A percentile compares a stretch with the other conserved stretches of the same genome.
Evolutionary conservation across 192 early-diverging fungal genomes (phyloP).

Genomic region (Coemansia sp.): DNA sequence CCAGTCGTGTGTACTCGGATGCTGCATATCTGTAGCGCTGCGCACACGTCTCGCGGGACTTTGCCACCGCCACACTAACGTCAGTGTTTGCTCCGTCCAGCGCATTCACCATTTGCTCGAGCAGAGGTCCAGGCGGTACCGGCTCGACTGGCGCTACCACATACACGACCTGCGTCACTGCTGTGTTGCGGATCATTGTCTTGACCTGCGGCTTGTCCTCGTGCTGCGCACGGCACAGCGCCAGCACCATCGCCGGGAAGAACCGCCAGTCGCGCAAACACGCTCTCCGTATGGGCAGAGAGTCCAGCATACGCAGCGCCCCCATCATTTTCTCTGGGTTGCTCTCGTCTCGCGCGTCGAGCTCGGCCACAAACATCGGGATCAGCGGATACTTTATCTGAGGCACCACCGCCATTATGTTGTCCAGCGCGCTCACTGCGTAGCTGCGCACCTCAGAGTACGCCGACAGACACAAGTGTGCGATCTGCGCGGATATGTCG

Average conservation of each 20-base stretch:
- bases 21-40: conserved; percentile 17
- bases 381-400: conserved; percentile 41
- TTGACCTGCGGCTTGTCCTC: conserved; percentile 55
- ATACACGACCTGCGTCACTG: conserved; percentile 32
- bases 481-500: conserved; percentile 23
- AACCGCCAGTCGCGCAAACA: conserved; percentile 39
- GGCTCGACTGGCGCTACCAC: conserved; percentile 23
- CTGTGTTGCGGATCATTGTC: conserved; percentile 38
- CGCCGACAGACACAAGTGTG: conserved; percentile 42
- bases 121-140: background rate
- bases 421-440: conserved; percentile 34
- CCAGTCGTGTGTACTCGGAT: conserved; percentile 23
- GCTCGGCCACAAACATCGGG: conserved; percentile 40
- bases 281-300: conserved; percentile 21
- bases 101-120: background rate
- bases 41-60: conserved; percentile 3
- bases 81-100: background rate
- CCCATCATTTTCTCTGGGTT: conserved; percentile 51
- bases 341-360: conserved; percentile 30
- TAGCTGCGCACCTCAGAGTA: conserved; percentile 45
- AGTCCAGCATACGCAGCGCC: conserved; percentile 39
- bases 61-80: conserved; percentile 5
- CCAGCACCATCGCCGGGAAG: conserved; percentile 37
- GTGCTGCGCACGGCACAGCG: conserved; percentile 50
- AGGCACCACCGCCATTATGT: conserved; percentile 28